phyloP scores from a whole-genome alignment of 2,329 filamentous ascomycete species.

The Lasiodiplodia sp. region DNA sequence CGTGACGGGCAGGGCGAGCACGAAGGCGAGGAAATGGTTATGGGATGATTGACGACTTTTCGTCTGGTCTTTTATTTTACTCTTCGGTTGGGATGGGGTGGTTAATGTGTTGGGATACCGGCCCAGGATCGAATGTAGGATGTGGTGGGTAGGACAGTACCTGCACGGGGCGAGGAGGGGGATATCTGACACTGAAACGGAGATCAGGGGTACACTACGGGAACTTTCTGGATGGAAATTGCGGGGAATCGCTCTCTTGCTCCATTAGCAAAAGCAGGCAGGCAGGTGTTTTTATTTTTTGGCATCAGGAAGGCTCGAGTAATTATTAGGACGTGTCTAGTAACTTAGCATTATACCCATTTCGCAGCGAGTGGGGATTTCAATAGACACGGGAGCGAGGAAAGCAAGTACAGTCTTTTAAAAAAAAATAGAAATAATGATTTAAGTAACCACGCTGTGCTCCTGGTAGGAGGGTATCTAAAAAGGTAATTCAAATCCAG shows the following conservation, averaged over 20 bases:
- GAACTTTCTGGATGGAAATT: not conserved
- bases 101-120: not conserved
- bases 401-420: not conserved
- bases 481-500: not conserved
- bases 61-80: not conserved
- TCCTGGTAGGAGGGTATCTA: constrained; percentile 25
- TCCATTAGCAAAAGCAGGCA: too few relatives aligned
- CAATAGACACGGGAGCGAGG: not conserved
- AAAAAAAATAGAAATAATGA: not conserved
- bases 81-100: not conserved
- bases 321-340: not conserved
- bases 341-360: constrained; percentile 4
- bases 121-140: not conserved
- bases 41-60: constrained; percentile 2
- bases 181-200: not conserved
- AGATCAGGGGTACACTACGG: not conserved
- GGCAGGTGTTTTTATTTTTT: not conserved
- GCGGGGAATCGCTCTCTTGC: too few relatives aligned
- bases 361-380: not conserved
- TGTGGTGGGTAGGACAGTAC: not conserved
- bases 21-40: constrained; percentile 5
- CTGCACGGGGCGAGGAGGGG: not conserved
- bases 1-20: not conserved
- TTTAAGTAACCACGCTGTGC: not conserved
- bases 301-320: not conserved